Evolutionary conservation across 345 rosid species (phyloP).

Genomic region (Brassica rapa): DNA sequence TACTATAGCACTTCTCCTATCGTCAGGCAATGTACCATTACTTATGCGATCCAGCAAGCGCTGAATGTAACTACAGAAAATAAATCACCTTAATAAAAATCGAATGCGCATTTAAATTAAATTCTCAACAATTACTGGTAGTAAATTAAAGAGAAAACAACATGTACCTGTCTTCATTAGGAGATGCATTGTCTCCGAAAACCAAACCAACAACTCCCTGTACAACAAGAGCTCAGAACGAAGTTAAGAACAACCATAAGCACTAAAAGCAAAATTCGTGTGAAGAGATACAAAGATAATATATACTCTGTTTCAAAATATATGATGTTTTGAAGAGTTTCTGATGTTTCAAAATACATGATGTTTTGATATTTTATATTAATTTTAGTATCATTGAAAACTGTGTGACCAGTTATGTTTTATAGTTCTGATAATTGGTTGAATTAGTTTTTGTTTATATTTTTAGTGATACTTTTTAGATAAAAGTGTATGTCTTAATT

Average conservation of each 20-base stretch:
- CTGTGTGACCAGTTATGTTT: too few relatives aligned
- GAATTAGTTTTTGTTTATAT: too few relatives aligned
- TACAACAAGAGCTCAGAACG: slow-evolving; percentile 30
- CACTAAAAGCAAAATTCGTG: background rate
- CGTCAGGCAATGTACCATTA: slow-evolving; percentile 83
- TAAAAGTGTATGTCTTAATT: too few relatives aligned
- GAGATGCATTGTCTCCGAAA: slow-evolving; percentile 80
- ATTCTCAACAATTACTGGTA: background rate
- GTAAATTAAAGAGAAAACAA: too few relatives aligned
- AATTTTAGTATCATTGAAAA: too few relatives aligned
- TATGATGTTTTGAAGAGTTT: too few relatives aligned
- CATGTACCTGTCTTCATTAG: slow-evolving; percentile 76
- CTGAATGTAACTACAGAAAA: slow-evolving; percentile 64
- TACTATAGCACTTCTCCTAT: slow-evolving; percentile 78
- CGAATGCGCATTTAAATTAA: background rate
- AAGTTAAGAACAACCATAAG: slow-evolving; percentile 5
- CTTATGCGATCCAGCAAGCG: slow-evolving; percentile 86
- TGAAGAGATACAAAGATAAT: background rate
- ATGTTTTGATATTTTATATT: too few relatives aligned
- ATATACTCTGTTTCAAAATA: background rate
- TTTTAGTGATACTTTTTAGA: too few relatives aligned
- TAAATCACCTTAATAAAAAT: background rate
- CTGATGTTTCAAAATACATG: too few relatives aligned
- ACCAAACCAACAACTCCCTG: slow-evolving; percentile 96
- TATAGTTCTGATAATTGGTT: too few relatives aligned